Evolutionary conservation across 202 grass and related monocot genomes (phyloP).

Genomic region (Musa balbisiana): DNA sequence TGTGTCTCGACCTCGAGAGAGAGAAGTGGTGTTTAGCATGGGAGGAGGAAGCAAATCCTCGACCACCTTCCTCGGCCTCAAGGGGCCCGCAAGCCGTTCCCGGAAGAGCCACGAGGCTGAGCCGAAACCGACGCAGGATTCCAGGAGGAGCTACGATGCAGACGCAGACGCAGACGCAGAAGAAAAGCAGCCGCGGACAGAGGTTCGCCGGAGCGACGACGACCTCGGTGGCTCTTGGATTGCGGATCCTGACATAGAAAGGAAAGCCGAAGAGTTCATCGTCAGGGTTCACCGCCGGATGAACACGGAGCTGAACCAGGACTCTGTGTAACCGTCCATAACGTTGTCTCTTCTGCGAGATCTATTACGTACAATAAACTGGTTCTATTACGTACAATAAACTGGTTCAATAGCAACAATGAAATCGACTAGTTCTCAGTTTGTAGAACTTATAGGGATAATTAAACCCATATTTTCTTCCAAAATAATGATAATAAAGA

Average conservation of each 20-base stretch:
- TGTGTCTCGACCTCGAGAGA: too few species aligned
- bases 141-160: neutral
- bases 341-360: too few species aligned
- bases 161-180: neutral
- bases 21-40: too few species aligned
- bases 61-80: neutral
- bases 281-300: neutral
- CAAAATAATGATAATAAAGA: too few species aligned
- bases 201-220: neutral
- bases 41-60: neutral
- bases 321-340: too few species aligned
- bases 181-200: neutral
- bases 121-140: neutral
- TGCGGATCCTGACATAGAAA: neutral
- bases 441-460: too few species aligned
- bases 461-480: too few species aligned
- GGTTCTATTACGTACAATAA: too few species aligned
- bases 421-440: too few species aligned
- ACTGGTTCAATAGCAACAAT: too few species aligned
- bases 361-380: too few species aligned
- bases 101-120: neutral
- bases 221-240: neutral
- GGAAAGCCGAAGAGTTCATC: neutral
- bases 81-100: neutral
- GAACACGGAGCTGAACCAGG: neutral